These are phyloP conservation scores for Auriscalpium vulgare DNA, from an alignment of 768 basidiomycete species.

Conservation along the genomic window DNA sequence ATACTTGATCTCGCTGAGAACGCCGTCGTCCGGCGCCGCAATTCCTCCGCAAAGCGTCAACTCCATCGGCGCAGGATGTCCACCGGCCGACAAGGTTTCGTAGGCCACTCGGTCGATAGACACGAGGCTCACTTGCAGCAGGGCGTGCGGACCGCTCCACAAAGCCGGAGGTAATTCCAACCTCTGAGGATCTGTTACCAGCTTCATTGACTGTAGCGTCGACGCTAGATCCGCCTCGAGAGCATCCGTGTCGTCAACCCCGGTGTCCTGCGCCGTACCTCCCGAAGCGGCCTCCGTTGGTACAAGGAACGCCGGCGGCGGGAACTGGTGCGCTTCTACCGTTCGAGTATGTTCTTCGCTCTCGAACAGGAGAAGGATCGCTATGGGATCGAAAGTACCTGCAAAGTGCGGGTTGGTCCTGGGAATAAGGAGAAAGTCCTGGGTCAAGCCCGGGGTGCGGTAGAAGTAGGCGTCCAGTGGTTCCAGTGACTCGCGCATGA, in stretches of 20 bases:
- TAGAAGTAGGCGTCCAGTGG: constrained; percentile 49
- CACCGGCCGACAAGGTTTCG: constrained; percentile 27
- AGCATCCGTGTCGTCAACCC: constrained; percentile 5
- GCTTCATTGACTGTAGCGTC: constrained; percentile 32
- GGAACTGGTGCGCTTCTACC: constrained; percentile 62
- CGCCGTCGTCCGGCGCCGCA: constrained; percentile 45
- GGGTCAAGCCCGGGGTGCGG: constrained; percentile 46
- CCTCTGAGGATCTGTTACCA: constrained; percentile 30
- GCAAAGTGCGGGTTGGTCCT: constrained; percentile 60
- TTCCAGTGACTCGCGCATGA: constrained; percentile 54
- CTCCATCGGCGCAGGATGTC: constrained; percentile 15
- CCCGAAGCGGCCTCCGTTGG: not conserved
- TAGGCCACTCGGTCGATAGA: constrained; percentile 41
- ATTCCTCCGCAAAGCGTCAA: constrained; percentile 39
- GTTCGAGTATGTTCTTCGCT: constrained; percentile 38
- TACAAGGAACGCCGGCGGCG: constrained; percentile 40
- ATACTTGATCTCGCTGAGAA: constrained; percentile 40
- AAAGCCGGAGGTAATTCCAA: constrained; percentile 31
- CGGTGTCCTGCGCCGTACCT: not conserved
- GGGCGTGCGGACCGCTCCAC: constrained; percentile 28
- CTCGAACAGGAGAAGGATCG: constrained; percentile 57
- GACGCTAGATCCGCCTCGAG: constrained; percentile 33
- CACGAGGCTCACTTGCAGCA: constrained; percentile 38
- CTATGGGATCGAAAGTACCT: constrained; percentile 57
- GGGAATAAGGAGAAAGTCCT: constrained; percentile 78